A percentile compares a stretch with the other conserved stretches of the same genome.
phyloP scores from a whole-genome alignment of 169 alveolate genomes.

The Plasmodium blacklocki region DNA sequence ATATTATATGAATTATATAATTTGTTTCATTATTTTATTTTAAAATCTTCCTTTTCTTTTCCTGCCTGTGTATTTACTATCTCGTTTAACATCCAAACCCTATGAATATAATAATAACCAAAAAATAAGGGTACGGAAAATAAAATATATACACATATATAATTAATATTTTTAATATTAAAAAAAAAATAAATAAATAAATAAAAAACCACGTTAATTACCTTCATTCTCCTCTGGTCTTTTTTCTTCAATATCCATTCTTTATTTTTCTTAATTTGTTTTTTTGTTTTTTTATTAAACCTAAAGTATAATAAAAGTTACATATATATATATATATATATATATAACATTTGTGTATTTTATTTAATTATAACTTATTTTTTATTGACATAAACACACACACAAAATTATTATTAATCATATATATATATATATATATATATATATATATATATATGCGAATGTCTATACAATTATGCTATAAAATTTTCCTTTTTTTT shows the following conservation, averaged over 20 bases:
- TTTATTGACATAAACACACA: background rate
- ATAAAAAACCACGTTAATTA: slow-evolving; percentile 21
- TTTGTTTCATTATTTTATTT: background rate
- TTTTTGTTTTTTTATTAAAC: slow-evolving; percentile 77
- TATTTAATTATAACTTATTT: background rate
- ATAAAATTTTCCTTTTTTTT: background rate
- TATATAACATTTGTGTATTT: slow-evolving; percentile 1
- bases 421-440: background rate
- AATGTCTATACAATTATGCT: background rate
- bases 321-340: slow-evolving; percentile 2
- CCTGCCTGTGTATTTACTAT: slow-evolving; percentile 96
- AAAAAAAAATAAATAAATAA: background rate
- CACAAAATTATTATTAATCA: background rate
- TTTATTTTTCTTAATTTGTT: slow-evolving; percentile 75
- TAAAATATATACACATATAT: background rate
- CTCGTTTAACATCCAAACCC: slow-evolving; percentile 94
- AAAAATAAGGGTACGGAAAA: slow-evolving; percentile 12
- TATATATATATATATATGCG: background rate
- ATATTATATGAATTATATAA: background rate
- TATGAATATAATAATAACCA: slow-evolving; percentile 15
- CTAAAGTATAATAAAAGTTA: slow-evolving; percentile 12
- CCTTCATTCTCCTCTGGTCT: slow-evolving; percentile 92
- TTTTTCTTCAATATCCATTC: slow-evolving; percentile 95
- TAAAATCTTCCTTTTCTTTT: slow-evolving; percentile 90
- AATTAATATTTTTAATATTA: slow-evolving; percentile 4